A percentile compares a stretch with the other conserved stretches of the same genome.
These are phyloP conservation scores for Chalaropsis ovoidea DNA, from an alignment of 2,329 filamentous ascomycete species.

Conservation along the genomic window DNA sequence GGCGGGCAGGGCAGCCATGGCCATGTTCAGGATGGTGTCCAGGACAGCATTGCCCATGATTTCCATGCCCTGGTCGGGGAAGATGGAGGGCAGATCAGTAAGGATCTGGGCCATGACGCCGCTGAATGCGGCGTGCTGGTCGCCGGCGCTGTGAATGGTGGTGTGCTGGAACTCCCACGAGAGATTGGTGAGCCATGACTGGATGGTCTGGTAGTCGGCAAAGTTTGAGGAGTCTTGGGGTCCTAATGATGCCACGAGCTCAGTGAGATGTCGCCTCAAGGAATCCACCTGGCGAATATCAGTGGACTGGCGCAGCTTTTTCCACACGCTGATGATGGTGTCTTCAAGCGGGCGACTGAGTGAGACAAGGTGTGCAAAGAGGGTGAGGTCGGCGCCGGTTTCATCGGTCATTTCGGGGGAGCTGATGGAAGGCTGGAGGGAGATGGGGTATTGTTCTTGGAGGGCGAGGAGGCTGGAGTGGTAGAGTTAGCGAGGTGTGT, in stretches of 20 bases:
- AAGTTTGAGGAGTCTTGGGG: constrained; percentile 31
- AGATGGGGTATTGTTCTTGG: constrained; percentile 58
- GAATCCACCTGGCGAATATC: constrained; percentile 59
- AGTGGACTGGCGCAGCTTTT: constrained; percentile 50
- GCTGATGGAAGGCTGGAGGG: constrained; percentile 58
- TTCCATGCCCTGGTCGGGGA: constrained; percentile 63
- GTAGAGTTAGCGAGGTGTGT: background rate
- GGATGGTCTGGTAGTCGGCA: constrained; percentile 47
- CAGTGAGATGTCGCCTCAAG: constrained; percentile 17
- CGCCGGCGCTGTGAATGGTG: constrained; percentile 20
- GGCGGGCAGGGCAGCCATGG: constrained; percentile 36
- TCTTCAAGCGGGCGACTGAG: constrained; percentile 50
- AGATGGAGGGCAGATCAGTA: constrained; percentile 56
- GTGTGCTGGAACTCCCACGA: constrained; percentile 40
- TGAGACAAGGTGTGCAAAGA: constrained; percentile 44
- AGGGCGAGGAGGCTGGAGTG: constrained; percentile 54
- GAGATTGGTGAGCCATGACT: constrained; percentile 53
- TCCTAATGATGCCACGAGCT: constrained; percentile 27
- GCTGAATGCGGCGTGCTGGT: constrained; percentile 21
- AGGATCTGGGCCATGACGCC: constrained; percentile 35
- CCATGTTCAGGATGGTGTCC: constrained; percentile 57
- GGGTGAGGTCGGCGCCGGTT: constrained; percentile 20
- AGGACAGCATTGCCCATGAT: constrained; percentile 65
- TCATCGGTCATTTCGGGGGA: constrained; percentile 23
- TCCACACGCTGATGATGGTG: constrained; percentile 43